Evolutionary conservation across 805 yeast species (phyloP).

Genomic region (Candida manassasensis): DNA sequence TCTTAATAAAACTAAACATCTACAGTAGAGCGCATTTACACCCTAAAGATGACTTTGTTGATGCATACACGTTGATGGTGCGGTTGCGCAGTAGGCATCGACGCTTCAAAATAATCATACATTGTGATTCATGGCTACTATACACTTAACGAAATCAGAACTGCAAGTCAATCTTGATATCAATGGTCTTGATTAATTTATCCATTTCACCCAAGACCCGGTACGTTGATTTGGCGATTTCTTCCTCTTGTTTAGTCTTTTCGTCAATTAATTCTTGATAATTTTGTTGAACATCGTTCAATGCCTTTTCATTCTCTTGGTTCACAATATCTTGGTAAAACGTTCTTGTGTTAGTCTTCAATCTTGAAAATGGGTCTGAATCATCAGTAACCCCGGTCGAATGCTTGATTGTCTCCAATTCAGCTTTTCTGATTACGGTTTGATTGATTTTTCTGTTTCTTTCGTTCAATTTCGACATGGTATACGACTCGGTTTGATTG

Average conservation of each 20-base stretch:
- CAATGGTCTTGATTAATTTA: conserved; percentile 41
- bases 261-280: conserved; percentile 37
- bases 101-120: too few relatives aligned
- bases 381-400: conserved; percentile 38
- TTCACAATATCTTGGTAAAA: conserved; percentile 61
- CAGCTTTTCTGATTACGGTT: conserved; percentile 75
- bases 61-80: too few relatives aligned
- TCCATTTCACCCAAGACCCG: conserved; percentile 58
- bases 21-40: too few relatives aligned
- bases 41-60: too few relatives aligned
- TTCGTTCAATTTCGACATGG: conserved; percentile 70
- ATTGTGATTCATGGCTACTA: too few relatives aligned
- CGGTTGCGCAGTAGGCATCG: too few relatives aligned
- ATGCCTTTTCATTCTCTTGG: conserved; percentile 56
- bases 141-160: too few relatives aligned
- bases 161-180: conserved; percentile 32
- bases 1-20: too few relatives aligned
- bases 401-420: conserved; percentile 51
- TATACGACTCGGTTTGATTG: conserved; percentile 35
- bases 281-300: conserved; percentile 47
- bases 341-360: conserved; percentile 81
- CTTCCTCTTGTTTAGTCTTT: conserved; percentile 40
- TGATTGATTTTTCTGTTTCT: conserved; percentile 82
- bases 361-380: conserved; percentile 81
- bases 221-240: conserved; percentile 47